Evolutionary conservation across 108 stramenopile species (phyloP).

Genomic region (Cyclotella atomus): DNA sequence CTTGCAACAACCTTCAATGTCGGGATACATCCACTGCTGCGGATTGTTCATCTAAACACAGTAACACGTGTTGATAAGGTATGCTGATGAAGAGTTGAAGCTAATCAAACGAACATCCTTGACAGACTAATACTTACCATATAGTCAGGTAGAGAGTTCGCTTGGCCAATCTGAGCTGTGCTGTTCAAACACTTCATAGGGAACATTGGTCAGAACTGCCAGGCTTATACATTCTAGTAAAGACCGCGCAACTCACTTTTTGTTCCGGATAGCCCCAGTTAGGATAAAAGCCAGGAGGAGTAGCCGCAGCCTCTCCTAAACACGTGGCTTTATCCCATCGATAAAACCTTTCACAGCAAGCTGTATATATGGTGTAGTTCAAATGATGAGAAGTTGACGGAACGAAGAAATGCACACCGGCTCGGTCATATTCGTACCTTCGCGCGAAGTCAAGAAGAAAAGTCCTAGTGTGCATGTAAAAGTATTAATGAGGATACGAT

Average conservation of each 20-base stretch:
- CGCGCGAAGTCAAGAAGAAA: not conserved
- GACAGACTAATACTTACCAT: not conserved
- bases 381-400: not conserved
- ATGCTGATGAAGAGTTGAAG: not conserved
- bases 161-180: not conserved
- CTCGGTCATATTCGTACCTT: not conserved
- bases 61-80: no score
- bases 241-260: not conserved
- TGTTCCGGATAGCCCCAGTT: slow-evolving; percentile 4
- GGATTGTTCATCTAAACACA: not conserved
- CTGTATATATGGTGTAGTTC: not conserved
- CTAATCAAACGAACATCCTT: no score
- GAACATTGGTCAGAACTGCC: not conserved
- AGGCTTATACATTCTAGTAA: not conserved
- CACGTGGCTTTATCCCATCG: not conserved
- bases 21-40: not conserved
- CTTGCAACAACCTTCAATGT: not conserved
- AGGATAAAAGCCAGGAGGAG: not conserved
- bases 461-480: not conserved
- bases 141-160: not conserved
- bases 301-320: slow-evolving; percentile 4
- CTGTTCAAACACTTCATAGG: not conserved
- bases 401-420: not conserved
- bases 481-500: not conserved
- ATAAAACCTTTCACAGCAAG: not conserved